Conservation (phyloP, 352 stramenopile genomes). For the Pythium guiyangense region DNA sequence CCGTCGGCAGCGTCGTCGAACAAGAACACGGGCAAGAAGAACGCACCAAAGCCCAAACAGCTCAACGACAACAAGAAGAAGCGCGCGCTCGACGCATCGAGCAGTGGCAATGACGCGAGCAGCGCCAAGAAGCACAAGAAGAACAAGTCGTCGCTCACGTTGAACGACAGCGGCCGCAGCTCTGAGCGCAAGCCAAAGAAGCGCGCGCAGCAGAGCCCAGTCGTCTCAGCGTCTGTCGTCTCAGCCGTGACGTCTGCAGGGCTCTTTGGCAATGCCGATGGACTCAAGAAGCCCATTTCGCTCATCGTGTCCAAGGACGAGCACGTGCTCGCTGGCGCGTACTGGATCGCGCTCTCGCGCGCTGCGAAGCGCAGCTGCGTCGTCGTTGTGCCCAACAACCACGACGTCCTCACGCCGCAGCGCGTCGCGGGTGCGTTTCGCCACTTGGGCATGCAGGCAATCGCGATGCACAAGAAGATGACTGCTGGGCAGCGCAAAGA, state of each 20-base stretch:
- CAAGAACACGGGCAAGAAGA: constrained; percentile 5
- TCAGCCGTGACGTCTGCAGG: constrained; percentile 9
- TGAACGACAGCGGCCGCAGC: not conserved
- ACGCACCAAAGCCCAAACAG: not conserved
- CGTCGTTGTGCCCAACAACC: constrained; percentile 37
- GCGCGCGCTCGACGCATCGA: constrained; percentile 12
- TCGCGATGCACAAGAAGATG: constrained; percentile 75
- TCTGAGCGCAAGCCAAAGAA: constrained; percentile 4
- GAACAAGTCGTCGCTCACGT: not conserved
- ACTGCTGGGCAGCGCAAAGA: constrained; percentile 44
- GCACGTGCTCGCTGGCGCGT: constrained; percentile 43
- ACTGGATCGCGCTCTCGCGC: constrained; percentile 58
- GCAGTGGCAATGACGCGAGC: constrained; percentile 1
- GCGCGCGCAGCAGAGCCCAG: constrained; percentile 3
- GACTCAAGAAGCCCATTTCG: constrained; percentile 7
- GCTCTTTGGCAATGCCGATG: constrained; percentile 6
- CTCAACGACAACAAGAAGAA: constrained; percentile 13
- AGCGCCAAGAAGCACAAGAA: constrained; percentile 6
- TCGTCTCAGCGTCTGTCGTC: constrained; percentile 9
- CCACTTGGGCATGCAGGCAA: constrained; percentile 51
- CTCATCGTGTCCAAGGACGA: constrained; percentile 30
- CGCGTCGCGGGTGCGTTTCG: constrained; percentile 41
- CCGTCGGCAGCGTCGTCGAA: not conserved
- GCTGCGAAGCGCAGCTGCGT: constrained; percentile 34
- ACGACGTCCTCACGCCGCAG: constrained; percentile 18